Conservation (phyloP, 306 rosid genomes). For the Luffa acutangula region DNA sequence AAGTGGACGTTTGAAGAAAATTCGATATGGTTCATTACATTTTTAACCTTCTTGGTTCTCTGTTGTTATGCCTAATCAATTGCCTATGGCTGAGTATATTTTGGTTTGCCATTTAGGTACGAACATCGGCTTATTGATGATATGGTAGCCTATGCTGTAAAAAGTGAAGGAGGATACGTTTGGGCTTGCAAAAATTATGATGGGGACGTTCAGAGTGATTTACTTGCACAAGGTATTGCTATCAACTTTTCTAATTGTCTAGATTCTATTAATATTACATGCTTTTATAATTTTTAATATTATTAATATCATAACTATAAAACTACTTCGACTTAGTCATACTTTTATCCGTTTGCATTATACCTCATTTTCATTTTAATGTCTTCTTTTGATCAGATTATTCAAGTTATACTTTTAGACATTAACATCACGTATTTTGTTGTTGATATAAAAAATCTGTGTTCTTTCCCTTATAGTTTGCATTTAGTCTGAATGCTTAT, state of each 20-base stretch:
- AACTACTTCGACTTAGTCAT: background rate
- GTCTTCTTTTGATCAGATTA: background rate
- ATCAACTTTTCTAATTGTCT: background rate
- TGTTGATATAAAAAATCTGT: background rate
- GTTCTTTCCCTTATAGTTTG: background rate
- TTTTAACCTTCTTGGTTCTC: slow-evolving; percentile 6
- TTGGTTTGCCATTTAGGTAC: slow-evolving; percentile 50
- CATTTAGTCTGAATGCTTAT: slow-evolving; percentile 18
- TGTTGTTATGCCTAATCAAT: background rate
- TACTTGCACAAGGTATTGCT: slow-evolving; percentile 88
- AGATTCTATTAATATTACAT: background rate
- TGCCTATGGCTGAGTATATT: slow-evolving; percentile 17
- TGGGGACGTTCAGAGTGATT: slow-evolving; percentile 95
- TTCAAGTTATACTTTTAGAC: background rate
- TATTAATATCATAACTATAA: background rate
- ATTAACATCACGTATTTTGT: background rate
- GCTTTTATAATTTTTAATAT: background rate
- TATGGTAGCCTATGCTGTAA: slow-evolving; percentile 92
- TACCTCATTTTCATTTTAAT: background rate
- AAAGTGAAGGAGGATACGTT: slow-evolving; percentile 98
- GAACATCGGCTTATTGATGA: slow-evolving; percentile 98
- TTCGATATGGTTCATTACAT: slow-evolving; percentile 67
- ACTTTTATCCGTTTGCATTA: background rate
- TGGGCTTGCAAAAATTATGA: slow-evolving; percentile 99
- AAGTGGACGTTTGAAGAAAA: slow-evolving; percentile 70